A percentile compares a stretch with the other conserved stretches of the same genome.
These are phyloP conservation scores for Durusdinium trenchii DNA, from an alignment of 73 alveolate genomes.

Conservation along the genomic window DNA sequence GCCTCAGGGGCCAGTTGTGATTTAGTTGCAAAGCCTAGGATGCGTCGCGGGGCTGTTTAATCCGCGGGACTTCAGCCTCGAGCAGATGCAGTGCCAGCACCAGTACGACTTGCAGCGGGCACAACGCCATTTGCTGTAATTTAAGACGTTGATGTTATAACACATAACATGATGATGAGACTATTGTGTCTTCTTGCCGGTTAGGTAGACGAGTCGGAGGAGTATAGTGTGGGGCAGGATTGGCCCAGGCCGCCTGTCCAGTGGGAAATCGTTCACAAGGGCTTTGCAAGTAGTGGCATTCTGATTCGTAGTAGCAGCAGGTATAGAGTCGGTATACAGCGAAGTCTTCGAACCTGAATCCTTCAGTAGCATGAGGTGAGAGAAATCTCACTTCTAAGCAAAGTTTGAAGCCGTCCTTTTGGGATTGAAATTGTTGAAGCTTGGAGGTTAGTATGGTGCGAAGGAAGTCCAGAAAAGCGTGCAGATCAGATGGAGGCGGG, in stretches of 20 bases:
- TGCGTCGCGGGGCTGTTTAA: background rate
- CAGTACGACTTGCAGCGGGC: slow-evolving; percentile 59
- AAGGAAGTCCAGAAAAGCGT: slow-evolving; percentile 45
- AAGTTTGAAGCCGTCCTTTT: no score
- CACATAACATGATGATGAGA: background rate
- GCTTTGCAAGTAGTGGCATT: no score
- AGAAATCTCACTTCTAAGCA: no score
- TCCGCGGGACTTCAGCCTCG: slow-evolving; percentile 39
- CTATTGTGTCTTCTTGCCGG: background rate
- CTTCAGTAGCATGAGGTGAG: no score
- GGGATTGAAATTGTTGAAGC: background rate
- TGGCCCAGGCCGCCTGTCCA: no score
- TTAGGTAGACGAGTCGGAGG: slow-evolving; percentile 7
- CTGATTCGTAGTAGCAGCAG: no score
- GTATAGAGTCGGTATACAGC: no score
- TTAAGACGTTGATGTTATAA: no score
- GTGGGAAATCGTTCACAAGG: no score
- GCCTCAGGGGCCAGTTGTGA: no score
- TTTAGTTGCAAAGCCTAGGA: background rate
- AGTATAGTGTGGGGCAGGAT: background rate
- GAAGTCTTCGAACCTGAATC: no score
- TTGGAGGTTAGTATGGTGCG: slow-evolving; percentile 52
- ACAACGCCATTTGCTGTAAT: background rate
- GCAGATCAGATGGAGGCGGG: slow-evolving; percentile 48
- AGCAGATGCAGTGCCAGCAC: slow-evolving; percentile 60